A percentile compares a stretch with the other conserved stretches of the same genome.
These are phyloP conservation scores for Moniliophthora roreri DNA, from an alignment of 1,284 basidiomycete genomes.

Conservation along the genomic window DNA sequence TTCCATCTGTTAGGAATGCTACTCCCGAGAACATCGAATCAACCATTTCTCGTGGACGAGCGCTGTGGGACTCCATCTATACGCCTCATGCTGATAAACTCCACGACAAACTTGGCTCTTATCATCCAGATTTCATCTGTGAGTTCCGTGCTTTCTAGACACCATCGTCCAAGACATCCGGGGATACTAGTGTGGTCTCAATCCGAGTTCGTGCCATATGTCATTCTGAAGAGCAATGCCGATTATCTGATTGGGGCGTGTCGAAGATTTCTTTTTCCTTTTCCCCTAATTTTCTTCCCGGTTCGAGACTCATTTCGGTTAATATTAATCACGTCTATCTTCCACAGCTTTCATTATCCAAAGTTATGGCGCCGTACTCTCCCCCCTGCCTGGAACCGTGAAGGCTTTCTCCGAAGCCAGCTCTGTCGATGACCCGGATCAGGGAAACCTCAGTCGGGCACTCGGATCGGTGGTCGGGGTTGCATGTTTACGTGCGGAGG, in stretches of 20 bases:
- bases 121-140: slow-evolving; percentile 87
- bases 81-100: slow-evolving; percentile 88
- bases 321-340: background rate
- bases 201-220: slow-evolving; percentile 9
- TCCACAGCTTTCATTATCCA: slow-evolving; percentile 87
- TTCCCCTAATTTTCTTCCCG: background rate
- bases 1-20: slow-evolving; percentile 46
- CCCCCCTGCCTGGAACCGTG: slow-evolving; percentile 64
- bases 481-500: slow-evolving; percentile 88
- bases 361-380: slow-evolving; percentile 85
- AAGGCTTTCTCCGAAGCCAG: slow-evolving; percentile 40
- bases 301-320: slow-evolving; percentile 8
- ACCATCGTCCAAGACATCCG: slow-evolving; percentile 3
- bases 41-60: slow-evolving; percentile 64
- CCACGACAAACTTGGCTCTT: slow-evolving; percentile 81
- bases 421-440: slow-evolving; percentile 48
- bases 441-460: slow-evolving; percentile 84
- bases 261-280: slow-evolving; percentile 3
- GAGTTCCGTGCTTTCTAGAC: slow-evolving; percentile 37
- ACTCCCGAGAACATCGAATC: slow-evolving; percentile 65
- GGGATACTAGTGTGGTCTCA: background rate
- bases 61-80: slow-evolving; percentile 92
- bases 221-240: slow-evolving; percentile 9
- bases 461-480: slow-evolving; percentile 89
- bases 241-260: slow-evolving; percentile 10